A percentile compares a stretch with the other conserved stretches of the same genome.
Conservation (phyloP, 768 basidiomycete genomes). For the Dacryopinax primogenitus region DNA sequence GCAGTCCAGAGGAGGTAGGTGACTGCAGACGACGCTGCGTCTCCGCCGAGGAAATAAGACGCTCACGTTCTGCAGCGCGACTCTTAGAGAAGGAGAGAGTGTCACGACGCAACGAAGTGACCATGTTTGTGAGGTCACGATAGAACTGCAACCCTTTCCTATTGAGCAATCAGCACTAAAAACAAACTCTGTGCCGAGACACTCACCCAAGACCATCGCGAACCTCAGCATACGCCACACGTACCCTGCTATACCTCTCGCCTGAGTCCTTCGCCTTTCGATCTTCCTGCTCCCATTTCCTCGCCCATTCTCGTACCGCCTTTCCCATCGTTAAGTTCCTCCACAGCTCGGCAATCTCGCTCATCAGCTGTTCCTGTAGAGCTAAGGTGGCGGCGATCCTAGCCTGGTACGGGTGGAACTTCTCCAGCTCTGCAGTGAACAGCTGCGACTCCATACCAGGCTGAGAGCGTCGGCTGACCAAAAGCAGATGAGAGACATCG, state of each 20-base stretch:
- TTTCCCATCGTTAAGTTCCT: constrained; percentile 57
- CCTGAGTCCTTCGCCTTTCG: constrained; percentile 63
- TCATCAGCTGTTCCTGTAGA: constrained; percentile 57
- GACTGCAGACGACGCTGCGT: constrained; percentile 49
- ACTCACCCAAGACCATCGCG: constrained; percentile 71
- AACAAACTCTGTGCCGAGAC: not conserved
- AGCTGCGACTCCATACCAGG: constrained; percentile 69
- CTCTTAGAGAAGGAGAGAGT: constrained; percentile 49
- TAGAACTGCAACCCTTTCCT: constrained; percentile 90
- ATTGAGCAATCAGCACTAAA: constrained; percentile 12
- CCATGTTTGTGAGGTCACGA: constrained; percentile 55
- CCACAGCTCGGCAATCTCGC: constrained; percentile 66
- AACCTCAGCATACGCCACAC: constrained; percentile 78
- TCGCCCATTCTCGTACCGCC: constrained; percentile 61
- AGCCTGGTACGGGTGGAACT: constrained; percentile 84
- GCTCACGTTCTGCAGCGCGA: constrained; percentile 57
- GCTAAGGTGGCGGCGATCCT: constrained; percentile 65
- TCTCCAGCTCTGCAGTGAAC: constrained; percentile 88
- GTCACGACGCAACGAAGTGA: constrained; percentile 43
- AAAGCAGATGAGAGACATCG: constrained; percentile 79
- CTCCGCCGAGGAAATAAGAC: constrained; percentile 55
- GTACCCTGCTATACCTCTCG: constrained; percentile 55
- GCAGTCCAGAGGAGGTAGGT: constrained; percentile 27
- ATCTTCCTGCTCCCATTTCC: constrained; percentile 72
- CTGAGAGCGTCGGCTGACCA: constrained; percentile 81